Percentiles rank a stretch among this genome's conserved stretches.
These are phyloP conservation scores for Acanthochlamys bracteata DNA, from an alignment of 106 monocot genomes.

Conservation along the genomic window DNA sequence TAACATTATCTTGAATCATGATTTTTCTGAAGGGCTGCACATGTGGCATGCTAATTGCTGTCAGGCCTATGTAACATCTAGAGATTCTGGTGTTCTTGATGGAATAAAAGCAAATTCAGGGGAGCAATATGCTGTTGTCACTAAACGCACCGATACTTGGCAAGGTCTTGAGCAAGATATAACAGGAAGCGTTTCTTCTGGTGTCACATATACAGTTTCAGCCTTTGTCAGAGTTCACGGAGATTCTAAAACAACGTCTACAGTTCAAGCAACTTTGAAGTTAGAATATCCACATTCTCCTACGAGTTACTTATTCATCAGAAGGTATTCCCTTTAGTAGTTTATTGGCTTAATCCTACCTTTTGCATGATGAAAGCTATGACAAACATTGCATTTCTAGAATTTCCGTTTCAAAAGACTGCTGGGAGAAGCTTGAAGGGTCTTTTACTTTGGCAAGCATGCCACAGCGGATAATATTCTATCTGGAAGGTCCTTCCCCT, in stretches of 20 bases:
- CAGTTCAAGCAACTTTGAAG: constrained; percentile 51
- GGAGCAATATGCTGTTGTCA: constrained; percentile 51
- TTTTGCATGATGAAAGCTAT: too few species aligned
- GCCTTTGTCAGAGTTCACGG: constrained; percentile 58
- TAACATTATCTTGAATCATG: constrained; percentile 63
- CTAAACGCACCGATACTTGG: constrained; percentile 59
- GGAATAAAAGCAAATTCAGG: constrained; percentile 33
- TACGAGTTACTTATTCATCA: constrained; percentile 35
- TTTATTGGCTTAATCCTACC: neutral
- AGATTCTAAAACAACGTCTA: constrained; percentile 20
- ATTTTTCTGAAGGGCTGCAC: constrained; percentile 56
- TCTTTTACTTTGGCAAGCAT: constrained; percentile 42
- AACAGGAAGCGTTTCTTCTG: constrained; percentile 36
- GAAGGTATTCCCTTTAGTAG: constrained; percentile 34
- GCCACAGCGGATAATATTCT: constrained; percentile 40
- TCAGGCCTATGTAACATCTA: constrained; percentile 44
- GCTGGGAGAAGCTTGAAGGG: constrained; percentile 63
- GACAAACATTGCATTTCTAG: constrained; percentile 18
- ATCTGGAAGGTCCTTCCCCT: constrained; percentile 60
- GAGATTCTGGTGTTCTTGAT: constrained; percentile 20
- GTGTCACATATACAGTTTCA: constrained; percentile 38
- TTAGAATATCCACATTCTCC: constrained; percentile 38
- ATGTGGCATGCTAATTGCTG: constrained; percentile 66
- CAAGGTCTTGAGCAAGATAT: constrained; percentile 91
- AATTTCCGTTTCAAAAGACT: constrained; percentile 23